Base-by-base conservation (phyloP, 805 yeast genomes). In the Ogataea pilisensis region DNA sequence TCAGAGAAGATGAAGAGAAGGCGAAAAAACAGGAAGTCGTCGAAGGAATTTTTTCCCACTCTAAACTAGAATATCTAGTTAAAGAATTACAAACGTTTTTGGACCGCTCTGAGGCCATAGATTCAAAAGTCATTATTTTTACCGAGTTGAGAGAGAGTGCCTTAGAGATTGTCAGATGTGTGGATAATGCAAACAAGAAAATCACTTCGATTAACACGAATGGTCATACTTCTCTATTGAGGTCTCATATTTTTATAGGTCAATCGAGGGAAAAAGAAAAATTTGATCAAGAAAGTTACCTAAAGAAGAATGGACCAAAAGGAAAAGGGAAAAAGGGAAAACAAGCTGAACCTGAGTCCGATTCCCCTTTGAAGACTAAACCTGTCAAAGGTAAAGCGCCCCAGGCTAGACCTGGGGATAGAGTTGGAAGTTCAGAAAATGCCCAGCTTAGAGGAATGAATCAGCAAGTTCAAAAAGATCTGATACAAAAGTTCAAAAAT, bases 91-190 rank as follows among this genome's bases (percentile, higher is more conserved):
- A 61, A 3, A 63, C 61, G 2, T 90, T 87, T 53, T 80, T 82
- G 45, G 54, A 60, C 3, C 54, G 61, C 5, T 49, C 61, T 3
- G 62, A 68, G 27, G 64, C 63, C 11, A 50, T 59, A 2, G 74
- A 79, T 39, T 84, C 95, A 1, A 75, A 86, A 48, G 93, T 83
- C 3, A 95, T 93, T 32, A 73, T 93, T 0, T 93, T 93, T 60
- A 85, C 95, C 0, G 96, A 90, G 57, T 75, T 78, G 44, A 74
- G 99, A 58, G 95, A 87, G 48, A 83, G 96, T 4, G 99, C 98
- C 0, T 65, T 86, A 31, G 97, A 90, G 47, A 83, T 93, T 34
- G 87, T 86, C 2, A 80, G 78, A 48, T 73, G 72, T 39, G 63
- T 80, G 35, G 91, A 83, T 48, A 51, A 52, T 31, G 57, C 62